Evolutionary conservation across 495 filamentous ascomycete genomes (phyloP).

Genomic region (Lasiosphaeria ovina): DNA sequence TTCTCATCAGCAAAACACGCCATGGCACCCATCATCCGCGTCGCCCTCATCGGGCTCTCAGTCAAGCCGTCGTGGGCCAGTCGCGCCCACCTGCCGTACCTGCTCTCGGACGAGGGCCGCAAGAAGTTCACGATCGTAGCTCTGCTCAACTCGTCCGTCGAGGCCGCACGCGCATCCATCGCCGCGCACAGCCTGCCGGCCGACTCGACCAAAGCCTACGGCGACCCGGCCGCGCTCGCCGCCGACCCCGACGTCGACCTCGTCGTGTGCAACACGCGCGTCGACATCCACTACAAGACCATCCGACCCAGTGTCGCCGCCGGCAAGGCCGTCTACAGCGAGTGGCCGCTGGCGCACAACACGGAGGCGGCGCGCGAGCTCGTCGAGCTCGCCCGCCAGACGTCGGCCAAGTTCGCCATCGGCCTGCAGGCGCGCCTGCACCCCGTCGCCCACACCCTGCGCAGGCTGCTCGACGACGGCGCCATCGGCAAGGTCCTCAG

Average conservation of each 20-base stretch:
- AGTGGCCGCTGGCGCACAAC: slow-evolving; percentile 55
- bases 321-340: slow-evolving; percentile 58
- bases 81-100: slow-evolving; percentile 56
- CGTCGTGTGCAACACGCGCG: slow-evolving; percentile 54
- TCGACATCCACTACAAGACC: slow-evolving; percentile 50
- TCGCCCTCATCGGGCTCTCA: slow-evolving; percentile 59
- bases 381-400: slow-evolving; percentile 33
- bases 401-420: slow-evolving; percentile 41
- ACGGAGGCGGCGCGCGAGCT: slow-evolving; percentile 41
- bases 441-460: slow-evolving; percentile 45
- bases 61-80: slow-evolving; percentile 52
- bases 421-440: slow-evolving; percentile 50
- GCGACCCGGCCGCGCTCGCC: slow-evolving; percentile 46
- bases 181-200: slow-evolving; percentile 42
- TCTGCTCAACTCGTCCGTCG: slow-evolving; percentile 55
- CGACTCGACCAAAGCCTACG: slow-evolving; percentile 47
- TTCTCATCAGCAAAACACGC: not conserved
- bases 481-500: slow-evolving; percentile 56
- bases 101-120: slow-evolving; percentile 39
- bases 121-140: slow-evolving; percentile 55
- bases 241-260: slow-evolving; percentile 53
- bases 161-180: slow-evolving; percentile 50
- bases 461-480: slow-evolving; percentile 44
- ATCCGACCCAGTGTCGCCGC: slow-evolving; percentile 45
- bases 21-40: slow-evolving; percentile 50